These are phyloP conservation scores for Emericellopsis terricola DNA, from an alignment of 495 filamentous ascomycete genomes.

Conservation along the genomic window DNA sequence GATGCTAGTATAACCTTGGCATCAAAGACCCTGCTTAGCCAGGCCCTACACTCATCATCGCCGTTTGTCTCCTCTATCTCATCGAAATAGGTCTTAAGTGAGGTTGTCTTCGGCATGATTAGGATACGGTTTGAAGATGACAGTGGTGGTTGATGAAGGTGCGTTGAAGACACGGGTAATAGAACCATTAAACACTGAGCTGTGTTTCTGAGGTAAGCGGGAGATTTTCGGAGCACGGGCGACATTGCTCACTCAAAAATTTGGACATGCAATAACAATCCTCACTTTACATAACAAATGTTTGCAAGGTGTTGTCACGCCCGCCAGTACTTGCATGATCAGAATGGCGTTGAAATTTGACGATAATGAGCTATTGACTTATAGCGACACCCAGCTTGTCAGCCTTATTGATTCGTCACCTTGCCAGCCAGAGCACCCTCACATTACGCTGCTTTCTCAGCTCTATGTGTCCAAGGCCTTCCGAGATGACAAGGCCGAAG, in stretches of 20 bases:
- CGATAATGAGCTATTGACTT: background rate
- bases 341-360: background rate
- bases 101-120: background rate
- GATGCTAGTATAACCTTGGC: conserved; percentile 11
- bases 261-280: too few species aligned
- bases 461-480: background rate
- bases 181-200: too few species aligned
- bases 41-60: background rate
- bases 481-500: background rate
- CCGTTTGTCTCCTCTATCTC: background rate
- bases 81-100: background rate
- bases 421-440: background rate
- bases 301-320: too few species aligned
- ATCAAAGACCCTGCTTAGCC: conserved; percentile 4
- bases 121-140: too few species aligned
- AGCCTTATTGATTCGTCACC: background rate
- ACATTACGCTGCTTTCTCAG: background rate
- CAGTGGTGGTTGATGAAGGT: too few species aligned
- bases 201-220: too few species aligned
- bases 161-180: too few species aligned
- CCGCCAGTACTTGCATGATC: too few species aligned
- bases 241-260: too few species aligned
- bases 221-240: too few species aligned
- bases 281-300: background rate
- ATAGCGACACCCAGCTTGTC: background rate